phyloP scores from a whole-genome alignment of 208 protist species.

The Acanthamoeba sp. region DNA sequence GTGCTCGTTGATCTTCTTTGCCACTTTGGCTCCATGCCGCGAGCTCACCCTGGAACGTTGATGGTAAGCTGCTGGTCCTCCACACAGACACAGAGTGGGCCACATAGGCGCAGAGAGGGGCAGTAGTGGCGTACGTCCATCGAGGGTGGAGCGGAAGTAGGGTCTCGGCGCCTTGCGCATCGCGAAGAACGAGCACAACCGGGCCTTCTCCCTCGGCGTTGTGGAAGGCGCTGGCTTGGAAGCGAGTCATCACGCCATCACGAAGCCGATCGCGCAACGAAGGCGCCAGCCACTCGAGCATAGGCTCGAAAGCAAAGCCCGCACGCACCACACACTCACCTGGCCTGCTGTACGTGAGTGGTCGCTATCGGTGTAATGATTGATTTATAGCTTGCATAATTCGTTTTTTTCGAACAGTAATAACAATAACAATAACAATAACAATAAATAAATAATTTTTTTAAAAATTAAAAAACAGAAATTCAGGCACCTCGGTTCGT shows the following conservation, averaged over 20 bases:
- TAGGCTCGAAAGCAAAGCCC: background rate
- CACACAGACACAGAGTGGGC: background rate
- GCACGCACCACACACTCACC: background rate
- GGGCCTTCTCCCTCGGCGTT: background rate
- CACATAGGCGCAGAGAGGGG: background rate
- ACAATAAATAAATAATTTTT: background rate
- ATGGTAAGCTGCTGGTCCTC: too few species aligned
- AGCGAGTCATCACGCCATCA: background rate
- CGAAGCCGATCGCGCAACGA: background rate
- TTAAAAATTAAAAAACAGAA: too few species aligned
- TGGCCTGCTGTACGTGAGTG: too few species aligned
- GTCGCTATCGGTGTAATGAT: too few species aligned
- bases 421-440: background rate
- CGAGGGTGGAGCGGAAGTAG: background rate
- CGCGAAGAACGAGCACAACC: background rate
- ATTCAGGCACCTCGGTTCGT: background rate
- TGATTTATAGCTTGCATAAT: too few species aligned
- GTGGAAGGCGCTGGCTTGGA: background rate
- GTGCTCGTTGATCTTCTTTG: background rate
- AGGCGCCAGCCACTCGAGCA: background rate
- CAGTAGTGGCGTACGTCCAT: background rate
- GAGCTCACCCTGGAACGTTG: background rate
- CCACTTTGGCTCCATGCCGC: background rate
- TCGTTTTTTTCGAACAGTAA: too few species aligned
- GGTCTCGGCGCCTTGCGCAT: background rate